These are phyloP conservation scores for Withania somnifera DNA, from an alignment of 305 asterid genomes.

Conservation along the genomic window DNA sequence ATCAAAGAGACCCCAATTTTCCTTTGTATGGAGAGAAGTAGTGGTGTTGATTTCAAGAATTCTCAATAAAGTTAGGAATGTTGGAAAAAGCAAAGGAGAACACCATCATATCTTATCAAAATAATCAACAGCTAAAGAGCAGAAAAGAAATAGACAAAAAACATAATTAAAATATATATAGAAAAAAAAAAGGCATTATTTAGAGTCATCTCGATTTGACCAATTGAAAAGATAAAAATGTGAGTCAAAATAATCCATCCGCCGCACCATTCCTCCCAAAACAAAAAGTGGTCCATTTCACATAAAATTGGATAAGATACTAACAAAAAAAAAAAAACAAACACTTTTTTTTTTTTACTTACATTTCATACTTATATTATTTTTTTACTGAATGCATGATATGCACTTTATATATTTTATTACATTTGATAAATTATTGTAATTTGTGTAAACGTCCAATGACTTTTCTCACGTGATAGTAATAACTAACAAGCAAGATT, in stretches of 20 bases:
- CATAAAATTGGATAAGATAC: background rate
- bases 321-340: background rate
- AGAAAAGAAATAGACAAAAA: background rate
- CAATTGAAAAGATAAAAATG: background rate
- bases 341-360: too few relatives aligned
- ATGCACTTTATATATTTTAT: too few relatives aligned
- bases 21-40: background rate
- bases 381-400: too few relatives aligned
- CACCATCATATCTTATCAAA: background rate
- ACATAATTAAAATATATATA: background rate
- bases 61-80: background rate
- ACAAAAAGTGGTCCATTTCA: background rate
- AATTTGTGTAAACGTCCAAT: too few relatives aligned
- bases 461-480: too few relatives aligned
- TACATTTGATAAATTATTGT: too few relatives aligned
- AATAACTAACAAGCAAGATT: too few relatives aligned
- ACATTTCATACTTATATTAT: background rate
- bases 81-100: background rate
- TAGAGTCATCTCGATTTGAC: background rate
- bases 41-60: background rate
- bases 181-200: background rate
- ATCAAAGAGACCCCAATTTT: background rate
- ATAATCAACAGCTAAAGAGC: background rate
- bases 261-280: background rate
- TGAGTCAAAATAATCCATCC: background rate